These are phyloP conservation scores for Penicillium oxalicum DNA, from an alignment of 2,329 filamentous ascomycete genomes.

Conservation along the genomic window DNA sequence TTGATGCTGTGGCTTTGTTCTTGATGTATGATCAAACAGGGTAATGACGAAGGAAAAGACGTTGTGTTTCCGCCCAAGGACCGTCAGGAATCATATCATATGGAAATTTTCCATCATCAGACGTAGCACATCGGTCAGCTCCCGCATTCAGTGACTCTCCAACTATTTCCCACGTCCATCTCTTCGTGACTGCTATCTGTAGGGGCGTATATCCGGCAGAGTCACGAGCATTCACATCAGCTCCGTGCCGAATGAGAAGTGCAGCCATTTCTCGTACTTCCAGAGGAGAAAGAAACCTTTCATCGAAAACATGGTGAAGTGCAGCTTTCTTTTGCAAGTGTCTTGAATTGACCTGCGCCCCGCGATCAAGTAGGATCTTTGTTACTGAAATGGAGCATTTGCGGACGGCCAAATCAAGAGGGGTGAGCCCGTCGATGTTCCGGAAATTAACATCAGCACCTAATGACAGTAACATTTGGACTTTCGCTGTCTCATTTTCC, in stretches of 20 bases:
- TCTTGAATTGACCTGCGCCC: constrained; percentile 3
- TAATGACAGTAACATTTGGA: constrained; percentile 1
- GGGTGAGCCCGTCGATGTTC: constrained; percentile 6
- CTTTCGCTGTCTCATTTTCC: not conserved
- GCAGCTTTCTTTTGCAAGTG: constrained; percentile 4
- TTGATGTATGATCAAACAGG: not conserved
- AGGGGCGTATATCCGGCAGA: constrained; percentile 6
- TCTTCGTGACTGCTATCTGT: constrained; percentile 4
- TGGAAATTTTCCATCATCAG: constrained; percentile 6
- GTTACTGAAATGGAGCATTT: not conserved
- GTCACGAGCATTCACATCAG: constrained; percentile 8
- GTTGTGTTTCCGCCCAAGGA: constrained; percentile 7
- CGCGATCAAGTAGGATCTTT: constrained; percentile 5
- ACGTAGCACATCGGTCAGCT: constrained; percentile 5
- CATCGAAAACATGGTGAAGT: constrained; percentile 6
- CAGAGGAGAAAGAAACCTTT: not conserved
- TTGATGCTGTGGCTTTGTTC: too few relatives aligned
- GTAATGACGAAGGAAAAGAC: constrained; percentile 4
- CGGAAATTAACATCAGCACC: constrained; percentile 6
- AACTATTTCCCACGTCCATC: constrained; percentile 6
- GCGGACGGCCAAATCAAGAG: constrained; percentile 4
- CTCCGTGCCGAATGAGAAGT: constrained; percentile 8
- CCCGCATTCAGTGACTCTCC: constrained; percentile 7
- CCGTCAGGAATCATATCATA: constrained; percentile 7
- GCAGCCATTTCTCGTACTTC: constrained; percentile 3